Percentiles rank a stretch among this genome's conserved stretches.
phyloP scores from a whole-genome alignment of 2,329 filamentous ascomycete genomes.

The Thelonectria blattea region DNA sequence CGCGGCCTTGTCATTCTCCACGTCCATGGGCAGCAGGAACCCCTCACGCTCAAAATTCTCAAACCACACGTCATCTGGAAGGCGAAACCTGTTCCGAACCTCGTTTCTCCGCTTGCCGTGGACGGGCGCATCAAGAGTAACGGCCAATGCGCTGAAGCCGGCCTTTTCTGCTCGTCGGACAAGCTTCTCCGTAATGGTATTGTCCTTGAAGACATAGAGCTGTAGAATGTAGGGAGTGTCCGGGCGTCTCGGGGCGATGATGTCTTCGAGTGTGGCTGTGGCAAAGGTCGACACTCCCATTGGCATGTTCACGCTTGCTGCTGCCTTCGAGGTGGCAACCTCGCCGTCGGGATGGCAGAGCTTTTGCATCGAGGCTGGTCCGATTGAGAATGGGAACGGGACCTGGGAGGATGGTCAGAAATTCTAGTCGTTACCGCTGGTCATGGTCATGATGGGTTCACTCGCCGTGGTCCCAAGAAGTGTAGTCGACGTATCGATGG shows the following conservation, averaged over 20 bases:
- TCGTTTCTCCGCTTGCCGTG: slow-evolving; percentile 20
- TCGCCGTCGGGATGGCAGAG: slow-evolving; percentile 13
- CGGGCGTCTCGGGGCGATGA: neutral
- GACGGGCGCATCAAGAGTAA: slow-evolving; percentile 15
- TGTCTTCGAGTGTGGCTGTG: slow-evolving; percentile 13
- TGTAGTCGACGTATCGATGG: slow-evolving; percentile 9
- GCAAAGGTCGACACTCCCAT: slow-evolving; percentile 17
- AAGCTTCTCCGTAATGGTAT: slow-evolving; percentile 11
- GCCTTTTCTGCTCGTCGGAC: slow-evolving; percentile 13
- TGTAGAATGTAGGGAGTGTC: slow-evolving; percentile 12
- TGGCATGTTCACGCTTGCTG: slow-evolving; percentile 5
- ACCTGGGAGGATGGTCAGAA: neutral
- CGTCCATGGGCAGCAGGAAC: slow-evolving; percentile 21
- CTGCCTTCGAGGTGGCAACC: slow-evolving; percentile 18
- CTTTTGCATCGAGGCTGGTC: slow-evolving; percentile 21
- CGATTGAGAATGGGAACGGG: slow-evolving; percentile 16
- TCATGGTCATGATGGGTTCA: neutral
- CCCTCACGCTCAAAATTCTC: slow-evolving; percentile 19
- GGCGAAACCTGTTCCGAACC: slow-evolving; percentile 16
- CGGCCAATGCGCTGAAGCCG: slow-evolving; percentile 7
- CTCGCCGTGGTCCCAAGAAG: slow-evolving; percentile 8
- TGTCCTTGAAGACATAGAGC: slow-evolving; percentile 14
- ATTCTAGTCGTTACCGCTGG: neutral
- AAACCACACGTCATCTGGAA: slow-evolving; percentile 18
- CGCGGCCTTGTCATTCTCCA: slow-evolving; percentile 18